Conservation (phyloP, 352 stramenopile species). For the Pythium pyrilobum region DNA sequence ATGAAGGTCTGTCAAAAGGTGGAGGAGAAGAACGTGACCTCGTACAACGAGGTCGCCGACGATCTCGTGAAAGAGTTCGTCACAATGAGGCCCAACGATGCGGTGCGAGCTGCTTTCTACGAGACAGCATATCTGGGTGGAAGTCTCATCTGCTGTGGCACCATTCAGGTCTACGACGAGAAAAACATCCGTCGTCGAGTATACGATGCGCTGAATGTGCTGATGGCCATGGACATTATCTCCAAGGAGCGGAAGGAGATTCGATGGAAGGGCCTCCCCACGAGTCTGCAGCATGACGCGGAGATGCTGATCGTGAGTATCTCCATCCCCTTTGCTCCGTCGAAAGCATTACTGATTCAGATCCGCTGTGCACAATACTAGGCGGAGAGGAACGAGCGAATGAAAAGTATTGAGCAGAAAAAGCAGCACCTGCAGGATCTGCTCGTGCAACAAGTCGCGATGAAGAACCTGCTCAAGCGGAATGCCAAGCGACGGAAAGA, state of each 20-base stretch:
- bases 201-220: slow-evolving; percentile 96
- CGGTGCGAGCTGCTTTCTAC: slow-evolving; percentile 22
- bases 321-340: background rate
- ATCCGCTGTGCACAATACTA: no score
- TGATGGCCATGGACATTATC: slow-evolving; percentile 99
- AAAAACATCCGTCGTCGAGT: slow-evolving; percentile 96
- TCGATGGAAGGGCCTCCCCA: slow-evolving; percentile 76
- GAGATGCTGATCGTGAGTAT: slow-evolving; percentile 73
- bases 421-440: slow-evolving; percentile 91
- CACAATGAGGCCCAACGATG: slow-evolving; percentile 77
- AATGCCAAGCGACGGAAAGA: slow-evolving; percentile 75
- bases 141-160: no score
- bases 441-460: slow-evolving; percentile 90
- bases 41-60: slow-evolving; percentile 95
- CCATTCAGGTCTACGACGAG: slow-evolving; percentile 90
- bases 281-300: slow-evolving; percentile 82
- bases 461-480: slow-evolving; percentile 91
- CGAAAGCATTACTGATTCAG: background rate
- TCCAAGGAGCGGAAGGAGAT: slow-evolving; percentile 95
- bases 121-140: background rate
- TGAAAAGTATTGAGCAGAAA: slow-evolving; percentile 83
- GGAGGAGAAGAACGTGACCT: slow-evolving; percentile 94
- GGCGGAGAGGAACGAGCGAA: slow-evolving; percentile 67
- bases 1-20: slow-evolving; percentile 97
- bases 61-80: slow-evolving; percentile 90